These are phyloP conservation scores for Fragaria ananassa DNA, from an alignment of 306 rosid species.

Conservation along the genomic window DNA sequence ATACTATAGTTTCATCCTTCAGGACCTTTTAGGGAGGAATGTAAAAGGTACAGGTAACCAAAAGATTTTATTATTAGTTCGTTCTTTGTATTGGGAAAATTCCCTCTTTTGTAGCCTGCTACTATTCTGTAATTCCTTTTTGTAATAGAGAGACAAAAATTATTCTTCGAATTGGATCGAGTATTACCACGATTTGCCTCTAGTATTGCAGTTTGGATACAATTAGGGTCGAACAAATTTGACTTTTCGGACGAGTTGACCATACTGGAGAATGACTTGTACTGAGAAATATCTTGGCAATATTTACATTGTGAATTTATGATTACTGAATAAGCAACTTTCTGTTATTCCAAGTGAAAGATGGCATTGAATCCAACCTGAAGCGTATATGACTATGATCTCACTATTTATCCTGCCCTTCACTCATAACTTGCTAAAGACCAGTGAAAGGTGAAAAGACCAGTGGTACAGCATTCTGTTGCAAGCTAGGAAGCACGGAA, in stretches of 20 bases:
- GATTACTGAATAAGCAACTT: background rate
- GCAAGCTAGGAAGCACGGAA: background rate
- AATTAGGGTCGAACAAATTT: background rate
- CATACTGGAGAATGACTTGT: background rate
- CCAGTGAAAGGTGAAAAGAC: too few species aligned
- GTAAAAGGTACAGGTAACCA: constrained; percentile 14
- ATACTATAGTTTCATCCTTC: constrained; percentile 15
- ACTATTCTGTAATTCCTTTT: background rate
- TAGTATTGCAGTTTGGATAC: background rate
- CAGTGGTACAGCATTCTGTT: background rate
- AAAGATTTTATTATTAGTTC: constrained; percentile 3
- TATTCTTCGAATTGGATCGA: background rate
- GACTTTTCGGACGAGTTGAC: background rate
- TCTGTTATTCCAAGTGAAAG: background rate
- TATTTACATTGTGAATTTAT: background rate
- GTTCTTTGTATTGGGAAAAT: constrained; percentile 10
- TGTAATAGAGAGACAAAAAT: constrained; percentile 1
- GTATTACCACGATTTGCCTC: background rate
- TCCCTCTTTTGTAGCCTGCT: constrained; percentile 16
- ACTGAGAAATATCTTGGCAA: background rate
- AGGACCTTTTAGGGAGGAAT: background rate
- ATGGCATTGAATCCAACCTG: background rate
- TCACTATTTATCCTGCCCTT: background rate
- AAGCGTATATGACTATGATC: background rate
- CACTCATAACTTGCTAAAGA: background rate